Conservation (phyloP, 1,139 yeast genomes). For the Taphrina wiesneri region DNA sequence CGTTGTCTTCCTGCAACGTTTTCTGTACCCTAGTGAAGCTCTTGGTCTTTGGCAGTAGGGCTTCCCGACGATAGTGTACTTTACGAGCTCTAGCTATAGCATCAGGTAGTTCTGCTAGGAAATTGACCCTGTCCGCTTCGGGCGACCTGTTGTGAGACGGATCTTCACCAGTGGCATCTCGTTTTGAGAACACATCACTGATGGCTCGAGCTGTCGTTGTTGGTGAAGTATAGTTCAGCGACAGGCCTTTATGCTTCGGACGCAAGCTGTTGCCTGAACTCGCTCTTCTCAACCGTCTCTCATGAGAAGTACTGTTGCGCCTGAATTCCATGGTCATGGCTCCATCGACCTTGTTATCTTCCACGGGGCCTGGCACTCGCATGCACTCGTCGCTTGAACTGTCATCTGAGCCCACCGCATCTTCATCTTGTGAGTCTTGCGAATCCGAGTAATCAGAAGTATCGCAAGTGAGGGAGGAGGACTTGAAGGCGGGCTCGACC, state of each 20-base stretch:
- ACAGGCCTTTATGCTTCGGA: slow-evolving; percentile 1
- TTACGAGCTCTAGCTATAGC: slow-evolving; percentile 29
- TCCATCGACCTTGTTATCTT: not conserved
- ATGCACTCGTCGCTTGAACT: slow-evolving; percentile 8
- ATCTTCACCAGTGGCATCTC: not conserved
- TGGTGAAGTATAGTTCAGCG: slow-evolving; percentile 18
- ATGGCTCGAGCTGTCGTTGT: slow-evolving; percentile 30
- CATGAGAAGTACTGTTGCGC: not conserved
- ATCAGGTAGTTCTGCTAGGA: slow-evolving; percentile 28
- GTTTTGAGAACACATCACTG: slow-evolving; percentile 4
- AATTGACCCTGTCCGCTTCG: slow-evolving; percentile 15
- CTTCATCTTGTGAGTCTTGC: slow-evolving; percentile 3
- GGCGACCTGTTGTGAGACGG: not conserved
- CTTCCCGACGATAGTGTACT: slow-evolving; percentile 28
- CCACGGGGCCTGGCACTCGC: not conserved
- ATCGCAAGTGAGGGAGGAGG: slow-evolving; percentile 11
- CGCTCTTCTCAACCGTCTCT: not conserved
- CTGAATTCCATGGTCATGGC: not conserved
- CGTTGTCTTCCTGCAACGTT: slow-evolving; percentile 18
- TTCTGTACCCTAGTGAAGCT: slow-evolving; percentile 26
- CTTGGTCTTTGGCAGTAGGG: slow-evolving; percentile 24
- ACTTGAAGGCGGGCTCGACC: not conserved
- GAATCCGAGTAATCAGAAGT: not conserved
- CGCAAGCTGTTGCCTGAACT: not conserved
- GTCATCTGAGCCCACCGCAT: not conserved